A percentile compares a stretch with the other conserved stretches of the same genome.
phyloP scores from a whole-genome alignment of 2,329 filamentous ascomycete species.

The Albifimbria verrucaria region DNA sequence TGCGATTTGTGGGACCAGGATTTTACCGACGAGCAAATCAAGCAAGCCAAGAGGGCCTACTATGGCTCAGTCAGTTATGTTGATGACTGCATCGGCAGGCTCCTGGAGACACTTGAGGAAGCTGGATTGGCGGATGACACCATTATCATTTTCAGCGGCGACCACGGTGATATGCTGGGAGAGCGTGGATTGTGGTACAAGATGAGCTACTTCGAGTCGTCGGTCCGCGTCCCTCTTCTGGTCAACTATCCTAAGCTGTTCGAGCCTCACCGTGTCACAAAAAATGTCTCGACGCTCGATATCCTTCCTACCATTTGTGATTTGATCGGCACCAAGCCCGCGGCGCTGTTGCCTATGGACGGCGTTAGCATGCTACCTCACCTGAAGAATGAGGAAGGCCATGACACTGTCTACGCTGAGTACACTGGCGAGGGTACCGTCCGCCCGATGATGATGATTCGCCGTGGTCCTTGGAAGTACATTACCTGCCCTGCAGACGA shows the following conservation, averaged over 20 bases:
- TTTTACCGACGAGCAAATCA: constrained; percentile 82
- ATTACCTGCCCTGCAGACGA: constrained; percentile 81
- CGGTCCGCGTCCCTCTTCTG: constrained; percentile 83
- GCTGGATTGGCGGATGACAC: constrained; percentile 81
- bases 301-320: constrained; percentile 86
- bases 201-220: constrained; percentile 95
- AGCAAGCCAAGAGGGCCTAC: constrained; percentile 81
- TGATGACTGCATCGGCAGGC: constrained; percentile 84
- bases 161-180: constrained; percentile 94
- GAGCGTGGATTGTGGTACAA: constrained; percentile 95
- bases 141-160: constrained; percentile 87
- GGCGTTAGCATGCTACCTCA: constrained; percentile 80
- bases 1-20: constrained; percentile 83
- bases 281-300: constrained; percentile 90
- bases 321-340: constrained; percentile 68
- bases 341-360: constrained; percentile 76
- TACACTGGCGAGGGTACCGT: constrained; percentile 94
- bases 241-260: constrained; percentile 78
- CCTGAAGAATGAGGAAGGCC: constrained; percentile 59
- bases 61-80: constrained; percentile 93
- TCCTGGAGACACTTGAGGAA: constrained; percentile 73
- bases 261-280: constrained; percentile 67
- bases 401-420: constrained; percentile 89
- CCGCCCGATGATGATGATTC: constrained; percentile 90
- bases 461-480: constrained; percentile 86